phyloP scores from a whole-genome alignment of 345 rosid genomes.

The Eucalyptus marginata region DNA sequence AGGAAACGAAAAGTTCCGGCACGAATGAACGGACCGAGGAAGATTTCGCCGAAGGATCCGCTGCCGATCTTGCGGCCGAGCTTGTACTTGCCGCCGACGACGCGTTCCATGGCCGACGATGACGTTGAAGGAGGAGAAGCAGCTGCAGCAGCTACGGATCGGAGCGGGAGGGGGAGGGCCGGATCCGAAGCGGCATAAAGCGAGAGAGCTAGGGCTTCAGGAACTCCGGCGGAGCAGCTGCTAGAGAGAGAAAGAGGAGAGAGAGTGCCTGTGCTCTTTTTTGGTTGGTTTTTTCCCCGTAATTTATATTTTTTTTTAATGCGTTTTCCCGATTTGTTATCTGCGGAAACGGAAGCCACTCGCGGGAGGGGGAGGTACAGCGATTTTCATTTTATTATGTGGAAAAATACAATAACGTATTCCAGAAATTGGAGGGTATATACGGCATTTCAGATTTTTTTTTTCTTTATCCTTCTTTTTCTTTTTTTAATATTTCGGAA shows the following conservation, averaged over 20 bases:
- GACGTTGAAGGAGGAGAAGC: not conserved
- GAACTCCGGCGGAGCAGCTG: not conserved
- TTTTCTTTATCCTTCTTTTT: not conserved
- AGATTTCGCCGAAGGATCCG: constrained; percentile 96
- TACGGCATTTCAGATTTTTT: not conserved
- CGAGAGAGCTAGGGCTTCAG: not conserved
- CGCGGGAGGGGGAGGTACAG: not conserved
- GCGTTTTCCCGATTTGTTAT: not conserved
- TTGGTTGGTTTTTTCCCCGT: not conserved
- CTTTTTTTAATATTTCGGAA: not conserved
- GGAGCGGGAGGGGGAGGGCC: not conserved
- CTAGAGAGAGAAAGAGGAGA: not conserved
- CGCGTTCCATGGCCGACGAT: constrained; percentile 43
- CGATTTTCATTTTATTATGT: not conserved
- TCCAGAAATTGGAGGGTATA: not conserved
- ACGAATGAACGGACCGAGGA: constrained; percentile 39
- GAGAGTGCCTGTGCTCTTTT: not conserved
- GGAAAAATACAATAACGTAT: not conserved
- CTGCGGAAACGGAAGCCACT: not conserved
- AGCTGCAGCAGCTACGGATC: not conserved
- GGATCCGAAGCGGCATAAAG: not conserved
- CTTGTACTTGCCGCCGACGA: constrained; percentile 83
- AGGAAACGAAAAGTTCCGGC: not conserved
- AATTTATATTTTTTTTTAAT: not conserved
- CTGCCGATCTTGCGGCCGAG: constrained; percentile 92